Evolutionary conservation across 2,329 filamentous ascomycete species (phyloP).

Genomic region (Penicillium oxalicum): DNA sequence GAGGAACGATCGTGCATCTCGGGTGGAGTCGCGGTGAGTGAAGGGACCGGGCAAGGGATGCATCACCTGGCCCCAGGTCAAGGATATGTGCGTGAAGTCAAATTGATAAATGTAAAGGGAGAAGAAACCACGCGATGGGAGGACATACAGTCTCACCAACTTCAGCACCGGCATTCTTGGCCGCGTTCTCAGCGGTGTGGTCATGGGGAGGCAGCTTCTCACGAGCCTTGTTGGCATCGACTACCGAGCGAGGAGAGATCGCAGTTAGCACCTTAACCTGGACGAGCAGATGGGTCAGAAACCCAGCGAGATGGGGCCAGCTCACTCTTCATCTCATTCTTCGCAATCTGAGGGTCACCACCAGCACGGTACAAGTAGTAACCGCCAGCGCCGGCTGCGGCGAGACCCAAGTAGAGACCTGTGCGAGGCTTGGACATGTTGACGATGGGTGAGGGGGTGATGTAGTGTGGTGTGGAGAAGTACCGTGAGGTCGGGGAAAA

Average conservation of each 20-base stretch:
- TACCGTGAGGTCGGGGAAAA: neutral
- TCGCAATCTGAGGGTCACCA: constrained; percentile 72
- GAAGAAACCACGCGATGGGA: neutral
- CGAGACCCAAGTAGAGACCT: constrained; percentile 45
- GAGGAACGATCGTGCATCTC: too few relatives aligned
- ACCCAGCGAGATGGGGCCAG: constrained; percentile 9
- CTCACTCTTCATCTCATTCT: constrained; percentile 80
- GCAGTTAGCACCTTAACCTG: neutral
- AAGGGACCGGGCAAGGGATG: too few relatives aligned
- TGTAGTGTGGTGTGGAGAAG: neutral
- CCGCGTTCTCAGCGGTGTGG: constrained; percentile 57
- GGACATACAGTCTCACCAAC: constrained; percentile 62
- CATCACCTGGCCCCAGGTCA: too few relatives aligned
- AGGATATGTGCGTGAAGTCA: too few relatives aligned
- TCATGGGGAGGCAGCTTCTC: constrained; percentile 59
- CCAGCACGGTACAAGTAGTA: constrained; percentile 92
- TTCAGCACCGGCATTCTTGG: constrained; percentile 57
- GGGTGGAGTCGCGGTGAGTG: too few relatives aligned
- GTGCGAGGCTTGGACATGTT: constrained; percentile 35
- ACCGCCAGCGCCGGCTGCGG: constrained; percentile 61
- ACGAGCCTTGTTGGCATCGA: constrained; percentile 66
- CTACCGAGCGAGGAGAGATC: constrained; percentile 41
- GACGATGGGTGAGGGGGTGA: neutral
- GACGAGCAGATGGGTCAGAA: neutral
- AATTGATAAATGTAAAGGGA: too few relatives aligned